Base-by-base conservation (phyloP, 2,329 filamentous ascomycete species). In the Talaromyces sp. region DNA sequence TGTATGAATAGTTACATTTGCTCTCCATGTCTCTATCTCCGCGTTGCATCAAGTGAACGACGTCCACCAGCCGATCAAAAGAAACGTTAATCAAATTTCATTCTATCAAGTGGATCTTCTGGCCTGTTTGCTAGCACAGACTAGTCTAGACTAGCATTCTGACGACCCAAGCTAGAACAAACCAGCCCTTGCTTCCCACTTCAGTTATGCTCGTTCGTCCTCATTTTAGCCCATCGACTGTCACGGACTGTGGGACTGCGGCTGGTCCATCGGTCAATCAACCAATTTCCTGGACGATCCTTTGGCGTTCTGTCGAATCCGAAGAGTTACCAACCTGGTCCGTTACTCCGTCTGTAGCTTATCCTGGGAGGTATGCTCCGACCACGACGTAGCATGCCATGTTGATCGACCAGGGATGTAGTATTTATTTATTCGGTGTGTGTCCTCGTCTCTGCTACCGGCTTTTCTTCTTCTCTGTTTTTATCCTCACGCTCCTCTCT, bases 371-470 rank as follows among this genome's bases (percentile, higher is more conserved):
- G 33, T 31, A 57, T 57, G 54, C 21, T 31, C 54, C 54, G 25
- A 28, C 54, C 54, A 57, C 54, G 54, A 25, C 35, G 54, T 57
- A 40, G 35, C 23, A 57, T 57, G 54, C 31, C 28, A 8, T 35
- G 11, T 18, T 57, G 54, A 42, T 57, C 54, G 54, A 42, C 54
- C 56, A 58, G 56, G 56, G 23, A 58, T 46, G 54, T 57, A 57
- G 54, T 57, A 57, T 42, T 40, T 40, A 56, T 56, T 52, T 28
- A 42, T 42, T 31, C 11, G 7, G 11, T 18, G 11, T 35, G 9
- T 39, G 42, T 59, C 25, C 39, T 23, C 39, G 25, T 35, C 18
- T n/a, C n/a, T n/a, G 28, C 16, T 44, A 44, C 18, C 12, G 7
- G 1, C 0, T 16, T 60, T n/a, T 54, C 21, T 39, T 44, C 14